Percentiles rank a stretch among this genome's conserved stretches.
Evolutionary conservation across 805 yeast species (phyloP).

Genomic region (Scheffersomyces coipomensis): DNA sequence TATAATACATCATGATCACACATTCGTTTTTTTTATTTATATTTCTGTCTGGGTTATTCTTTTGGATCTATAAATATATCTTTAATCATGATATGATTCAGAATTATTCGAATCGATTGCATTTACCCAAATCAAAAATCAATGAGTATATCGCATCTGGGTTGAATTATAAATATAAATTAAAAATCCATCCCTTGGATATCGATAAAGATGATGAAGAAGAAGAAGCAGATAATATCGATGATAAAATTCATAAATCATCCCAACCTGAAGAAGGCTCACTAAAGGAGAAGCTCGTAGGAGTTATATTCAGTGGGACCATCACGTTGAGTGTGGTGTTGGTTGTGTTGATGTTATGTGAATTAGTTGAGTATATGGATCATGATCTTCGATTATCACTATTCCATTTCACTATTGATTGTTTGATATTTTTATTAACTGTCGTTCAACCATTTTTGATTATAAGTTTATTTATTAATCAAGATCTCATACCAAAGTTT

Average conservation of each 20-base stretch:
- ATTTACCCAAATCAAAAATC: constrained; percentile 18
- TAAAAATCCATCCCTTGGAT: constrained; percentile 6
- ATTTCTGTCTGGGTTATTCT: constrained; percentile 1
- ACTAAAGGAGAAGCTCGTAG: constrained; percentile 15
- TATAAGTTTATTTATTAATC: constrained; percentile 27
- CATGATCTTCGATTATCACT: constrained; percentile 24
- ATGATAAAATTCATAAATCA: neutral
- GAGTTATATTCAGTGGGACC: constrained; percentile 26
- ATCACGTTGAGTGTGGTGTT: constrained; percentile 30
- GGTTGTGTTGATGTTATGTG: constrained; percentile 35
- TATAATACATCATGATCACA: too few species aligned
- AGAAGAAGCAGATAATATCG: constrained; percentile 6
- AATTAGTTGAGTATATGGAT: constrained; percentile 23
- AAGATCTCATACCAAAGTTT: constrained; percentile 19
- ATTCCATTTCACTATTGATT: constrained; percentile 39
- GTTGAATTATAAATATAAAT: constrained; percentile 13
- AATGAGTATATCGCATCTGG: constrained; percentile 17
- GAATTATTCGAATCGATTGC: constrained; percentile 9
- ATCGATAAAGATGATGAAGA: constrained; percentile 3
- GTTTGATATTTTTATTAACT: constrained; percentile 37
- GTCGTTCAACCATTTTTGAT: constrained; percentile 44
- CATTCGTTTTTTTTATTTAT: constrained; percentile 1
- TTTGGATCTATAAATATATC: constrained; percentile 9
- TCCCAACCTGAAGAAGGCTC: neutral
- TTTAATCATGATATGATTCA: constrained; percentile 13